Base-by-base conservation (phyloP, 495 filamentous ascomycete species). In the Aspergillus olivimuriae region DNA sequence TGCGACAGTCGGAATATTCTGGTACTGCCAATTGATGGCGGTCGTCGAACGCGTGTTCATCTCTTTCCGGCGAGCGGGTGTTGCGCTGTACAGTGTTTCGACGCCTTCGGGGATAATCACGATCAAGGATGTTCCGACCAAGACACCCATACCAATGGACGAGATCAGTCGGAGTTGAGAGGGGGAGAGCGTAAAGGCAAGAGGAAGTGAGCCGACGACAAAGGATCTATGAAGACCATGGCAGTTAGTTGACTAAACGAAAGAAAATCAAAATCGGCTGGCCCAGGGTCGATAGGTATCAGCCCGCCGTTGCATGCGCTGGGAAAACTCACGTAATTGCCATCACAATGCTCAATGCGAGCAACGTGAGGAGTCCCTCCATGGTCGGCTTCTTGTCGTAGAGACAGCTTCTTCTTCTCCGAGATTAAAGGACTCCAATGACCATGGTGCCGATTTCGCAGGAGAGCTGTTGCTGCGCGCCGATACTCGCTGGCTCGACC, bases 101-200 rank as follows among this genome's bases (percentile, higher is more conserved):
- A 97, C 81, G 12, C 92, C 92, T 62, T 98, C 92, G 0, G 92
- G 92, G 56, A 98, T 95, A 59, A 98, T 98, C 2, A 98, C 88
- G 43, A 97, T 89, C 51, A 98, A 76, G 7, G 89, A 88, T 24
- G 91, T 97, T 26, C 92, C 92, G 16, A 98, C 89, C 6, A 98
- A 72, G 12, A 98, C 83, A 31, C 92, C 92, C 70, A 95, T 88
- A 22, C 92, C 92, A 58, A 98, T 80, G 16, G 89, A 87, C 9
- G 89, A 89, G 61, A 97, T 87, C 26, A 96, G 63, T 56, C 92
- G 81, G 18, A 95, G 71, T 59, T 94, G 88, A 26, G 87, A 87
- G 46, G 82, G 82, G n/a, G 92, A 89, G 11, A 98, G 77, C 39
- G 83, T 77, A 70, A 98, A 85, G 31, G 87, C 89, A 26, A 98